A percentile compares a stretch with the other conserved stretches of the same genome.
These are phyloP conservation scores for Annulohypoxylon moriforme DNA, from an alignment of 495 filamentous ascomycete genomes.

Conservation along the genomic window DNA sequence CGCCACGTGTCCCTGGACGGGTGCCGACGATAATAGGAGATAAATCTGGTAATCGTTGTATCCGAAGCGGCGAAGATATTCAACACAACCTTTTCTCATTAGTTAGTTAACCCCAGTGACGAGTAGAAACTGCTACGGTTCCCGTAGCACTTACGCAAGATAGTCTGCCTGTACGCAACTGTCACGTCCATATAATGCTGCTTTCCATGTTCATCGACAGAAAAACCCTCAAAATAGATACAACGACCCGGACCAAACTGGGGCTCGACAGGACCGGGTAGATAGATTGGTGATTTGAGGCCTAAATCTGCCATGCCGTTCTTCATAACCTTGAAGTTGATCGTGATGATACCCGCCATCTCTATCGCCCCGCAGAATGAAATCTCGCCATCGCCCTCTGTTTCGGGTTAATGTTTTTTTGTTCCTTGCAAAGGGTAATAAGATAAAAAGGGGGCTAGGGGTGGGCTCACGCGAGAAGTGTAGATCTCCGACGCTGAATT, in stretches of 20 bases:
- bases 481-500: slow-evolving; percentile 92
- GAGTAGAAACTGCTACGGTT: not conserved
- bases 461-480: slow-evolving; percentile 75
- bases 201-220: slow-evolving; percentile 89
- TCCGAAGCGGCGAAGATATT: slow-evolving; percentile 87
- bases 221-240: slow-evolving; percentile 95
- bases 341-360: slow-evolving; percentile 92
- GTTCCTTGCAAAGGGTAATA: not conserved
- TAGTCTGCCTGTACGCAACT: slow-evolving; percentile 90
- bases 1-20: slow-evolving; percentile 92
- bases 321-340: slow-evolving; percentile 92
- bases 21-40: slow-evolving; percentile 86
- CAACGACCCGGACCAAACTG: slow-evolving; percentile 87
- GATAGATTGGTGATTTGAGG: slow-evolving; percentile 88
- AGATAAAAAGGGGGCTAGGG: not conserved
- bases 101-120: not conserved
- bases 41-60: slow-evolving; percentile 85
- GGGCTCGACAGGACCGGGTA: slow-evolving; percentile 91
- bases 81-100: slow-evolving; percentile 64
- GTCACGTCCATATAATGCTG: slow-evolving; percentile 95
- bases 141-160: slow-evolving; percentile 64
- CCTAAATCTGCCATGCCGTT: slow-evolving; percentile 79
- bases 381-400: slow-evolving; percentile 91
- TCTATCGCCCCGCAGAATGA: slow-evolving; percentile 97
- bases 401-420: not conserved